Evolutionary conservation across 2,329 filamentous ascomycete genomes (phyloP), one percentile per base, ranked within the genome.

Genomic region (Penicillium sp.): DNA sequence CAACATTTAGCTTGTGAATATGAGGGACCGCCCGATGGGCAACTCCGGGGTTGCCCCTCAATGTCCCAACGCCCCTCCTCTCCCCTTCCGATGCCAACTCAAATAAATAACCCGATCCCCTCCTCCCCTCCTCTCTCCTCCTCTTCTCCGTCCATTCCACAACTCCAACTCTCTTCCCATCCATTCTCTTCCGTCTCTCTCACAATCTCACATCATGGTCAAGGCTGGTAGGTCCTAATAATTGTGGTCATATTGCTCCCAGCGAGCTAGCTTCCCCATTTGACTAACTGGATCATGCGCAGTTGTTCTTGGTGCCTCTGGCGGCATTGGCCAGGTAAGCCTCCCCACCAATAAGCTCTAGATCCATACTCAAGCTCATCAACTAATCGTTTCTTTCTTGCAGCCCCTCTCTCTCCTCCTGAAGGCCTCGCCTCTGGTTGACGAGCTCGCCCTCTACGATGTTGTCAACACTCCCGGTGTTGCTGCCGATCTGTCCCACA

Each of bases 401-500:
- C 76, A 98, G 93, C 95, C 95, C 71, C 86, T 99, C 74, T 99
- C 95, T 68, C 91, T 99, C 70, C 90, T 99, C 73, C 86, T 98
- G 78, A 99, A 99, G 87, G 87, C 90, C 70, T 91, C 85, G 76
- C 90, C 93, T 68, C 87, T 92, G 75, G 85, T 99, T 74, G 90
- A 94, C 74, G 92, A 98, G 84, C 91, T 99, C 73, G 85, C 93
- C 64, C 91, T 99, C 73, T 99, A 97, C 85, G 95, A 99, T 96
- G 93, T 99, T 70, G 94, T 98, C 81, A 97, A 98, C 87, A 96
- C 93, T 54, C 93, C 93, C 72, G 95, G 95, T 81, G 95, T 99
- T 76, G 92, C 93, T 68, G 89, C 94, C 74, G 95, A 99, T 79
- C 88, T 99, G 63, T 97, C 93, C 63, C 95, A 99, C 85, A 98